Base-by-base conservation (phyloP, 2,329 filamentous ascomycete genomes). In the Diaporthe sp. region DNA sequence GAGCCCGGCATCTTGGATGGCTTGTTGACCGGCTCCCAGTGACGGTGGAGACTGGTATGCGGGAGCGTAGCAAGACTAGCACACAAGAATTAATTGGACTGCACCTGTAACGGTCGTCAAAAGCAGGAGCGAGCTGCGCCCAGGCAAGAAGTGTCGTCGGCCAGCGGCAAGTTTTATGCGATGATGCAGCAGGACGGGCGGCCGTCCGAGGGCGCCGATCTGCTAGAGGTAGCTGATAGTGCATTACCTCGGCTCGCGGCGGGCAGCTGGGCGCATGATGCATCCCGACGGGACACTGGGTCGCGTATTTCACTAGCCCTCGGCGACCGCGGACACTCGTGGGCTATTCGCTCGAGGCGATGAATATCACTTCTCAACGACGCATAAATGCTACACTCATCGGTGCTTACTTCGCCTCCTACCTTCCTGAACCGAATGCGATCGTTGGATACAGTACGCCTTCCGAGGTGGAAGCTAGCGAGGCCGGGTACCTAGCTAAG, bases 1-100 rank as follows among this genome's bases (percentile, higher is more conserved):
- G 90, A 91, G 81, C 92, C 92, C 78, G 91, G 89, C 90, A 93
- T 92, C 55, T 65, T 75, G 60, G 22, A 31, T 10, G n/a, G 42
- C 61, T 51, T 25, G 20, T 28, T 63, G 9, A 22, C 53, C 20
- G 65, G 49, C 37, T 65, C 58, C 65, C 71, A 37, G 10, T 22
- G 63, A 22, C 34, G 6, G 25, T 57, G 55, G 65, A n/a, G 55
- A 17, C 42, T 60, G 72, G 25, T 51, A 13, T 47, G 13, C 34
- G 15, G 2, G 25, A 31, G 13, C 10, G 57, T 25, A 39, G 9
- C 4, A 71, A 39, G 65, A 31, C 17, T 17, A 37, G 51, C 9
- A 28, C 44, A 58, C 25, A n/a, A 10, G 17, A 63, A 12, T 15
- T 25, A 28, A 28, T 49, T 20, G 25, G 15, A 22, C 9, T 34